These are phyloP conservation scores for Candida sakaeoensis DNA, from an alignment of 805 yeast genomes.

Conservation along the genomic window DNA sequence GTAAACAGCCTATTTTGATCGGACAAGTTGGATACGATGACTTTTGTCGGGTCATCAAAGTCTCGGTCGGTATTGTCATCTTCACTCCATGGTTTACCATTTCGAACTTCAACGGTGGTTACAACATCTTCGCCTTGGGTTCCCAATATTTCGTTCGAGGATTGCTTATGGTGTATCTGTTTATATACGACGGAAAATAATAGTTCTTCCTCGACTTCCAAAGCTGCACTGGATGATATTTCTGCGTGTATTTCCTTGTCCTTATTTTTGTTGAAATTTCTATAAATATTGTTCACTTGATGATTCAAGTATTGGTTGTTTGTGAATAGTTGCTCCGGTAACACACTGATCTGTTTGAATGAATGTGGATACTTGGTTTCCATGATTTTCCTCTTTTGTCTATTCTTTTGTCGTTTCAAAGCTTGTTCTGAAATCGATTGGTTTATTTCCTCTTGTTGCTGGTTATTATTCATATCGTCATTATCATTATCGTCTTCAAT, in stretches of 20 bases:
- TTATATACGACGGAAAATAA: constrained; percentile 35
- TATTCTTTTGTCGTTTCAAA: constrained; percentile 30
- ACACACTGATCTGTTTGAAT: constrained; percentile 31
- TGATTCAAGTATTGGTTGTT: constrained; percentile 26
- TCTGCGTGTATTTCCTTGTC: constrained; percentile 22
- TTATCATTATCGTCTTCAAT: constrained; percentile 40
- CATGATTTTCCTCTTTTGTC: constrained; percentile 25
- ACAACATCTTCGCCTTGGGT: constrained; percentile 14
- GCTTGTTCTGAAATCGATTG: constrained; percentile 24
- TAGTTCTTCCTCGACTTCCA: constrained; percentile 36
- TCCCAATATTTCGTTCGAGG: constrained; percentile 7
- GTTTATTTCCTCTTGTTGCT: constrained; percentile 12
- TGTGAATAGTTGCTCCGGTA: constrained; percentile 35
- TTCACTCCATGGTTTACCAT: constrained; percentile 40
- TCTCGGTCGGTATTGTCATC: constrained; percentile 43
- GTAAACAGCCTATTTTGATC: constrained; percentile 26
- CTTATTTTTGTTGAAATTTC: constrained; percentile 11
- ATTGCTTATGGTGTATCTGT: constrained; percentile 23
- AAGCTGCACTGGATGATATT: constrained; percentile 20
- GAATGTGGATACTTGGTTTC: constrained; percentile 33
- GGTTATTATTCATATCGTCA: constrained; percentile 44
- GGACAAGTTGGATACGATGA: constrained; percentile 39
- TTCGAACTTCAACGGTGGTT: constrained; percentile 38
- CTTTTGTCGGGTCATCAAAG: constrained; percentile 42
- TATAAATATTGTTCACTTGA: constrained; percentile 28